A percentile compares a stretch with the other conserved stretches of the same genome.
These are phyloP conservation scores for Alternaria sp. DNA, from an alignment of 2,329 filamentous ascomycete genomes.

Conservation along the genomic window DNA sequence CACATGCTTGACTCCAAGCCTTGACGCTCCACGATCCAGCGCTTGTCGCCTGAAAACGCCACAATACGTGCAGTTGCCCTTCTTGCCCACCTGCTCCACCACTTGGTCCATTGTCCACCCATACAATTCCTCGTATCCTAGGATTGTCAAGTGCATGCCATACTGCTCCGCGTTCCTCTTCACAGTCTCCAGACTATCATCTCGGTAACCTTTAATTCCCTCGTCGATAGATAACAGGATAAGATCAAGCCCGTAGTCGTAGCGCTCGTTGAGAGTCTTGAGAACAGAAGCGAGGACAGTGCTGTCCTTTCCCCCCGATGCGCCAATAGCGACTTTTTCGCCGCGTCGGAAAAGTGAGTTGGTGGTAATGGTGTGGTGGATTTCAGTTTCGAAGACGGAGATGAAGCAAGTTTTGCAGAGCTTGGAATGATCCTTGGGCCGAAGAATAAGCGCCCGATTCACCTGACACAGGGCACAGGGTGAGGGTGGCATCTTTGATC, in stretches of 20 bases:
- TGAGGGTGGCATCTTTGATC: constrained; percentile 72
- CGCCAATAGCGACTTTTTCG: constrained; percentile 91
- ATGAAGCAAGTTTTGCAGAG: constrained; percentile 92
- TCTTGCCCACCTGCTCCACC: constrained; percentile 94
- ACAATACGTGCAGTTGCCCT: constrained; percentile 98
- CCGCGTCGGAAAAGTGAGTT: constrained; percentile 83
- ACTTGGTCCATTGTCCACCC: constrained; percentile 99
- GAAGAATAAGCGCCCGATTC: constrained; percentile 84
- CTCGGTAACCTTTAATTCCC: constrained; percentile 94
- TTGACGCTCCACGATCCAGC: constrained; percentile 87
- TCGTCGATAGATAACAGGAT: constrained; percentile 93
- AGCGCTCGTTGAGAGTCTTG: constrained; percentile 90
- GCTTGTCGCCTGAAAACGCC: constrained; percentile 95
- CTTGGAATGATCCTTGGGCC: constrained; percentile 94
- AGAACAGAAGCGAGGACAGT: constrained; percentile 94
- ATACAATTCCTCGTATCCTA: constrained; percentile 93
- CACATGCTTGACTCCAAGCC: constrained; percentile 87
- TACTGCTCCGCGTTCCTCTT: constrained; percentile 93
- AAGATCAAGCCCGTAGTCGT: constrained; percentile 85
- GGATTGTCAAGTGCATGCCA: constrained; percentile 87
- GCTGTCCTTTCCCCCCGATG: constrained; percentile 96
- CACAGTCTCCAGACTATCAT: constrained; percentile 95
- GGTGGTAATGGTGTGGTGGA: constrained; percentile 88
- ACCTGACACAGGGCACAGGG: constrained; percentile 78
- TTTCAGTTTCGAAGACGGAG: constrained; percentile 85